Base-by-base conservation (phyloP, 352 stramenopile genomes). In the Globisporangium ultimum region DNA sequence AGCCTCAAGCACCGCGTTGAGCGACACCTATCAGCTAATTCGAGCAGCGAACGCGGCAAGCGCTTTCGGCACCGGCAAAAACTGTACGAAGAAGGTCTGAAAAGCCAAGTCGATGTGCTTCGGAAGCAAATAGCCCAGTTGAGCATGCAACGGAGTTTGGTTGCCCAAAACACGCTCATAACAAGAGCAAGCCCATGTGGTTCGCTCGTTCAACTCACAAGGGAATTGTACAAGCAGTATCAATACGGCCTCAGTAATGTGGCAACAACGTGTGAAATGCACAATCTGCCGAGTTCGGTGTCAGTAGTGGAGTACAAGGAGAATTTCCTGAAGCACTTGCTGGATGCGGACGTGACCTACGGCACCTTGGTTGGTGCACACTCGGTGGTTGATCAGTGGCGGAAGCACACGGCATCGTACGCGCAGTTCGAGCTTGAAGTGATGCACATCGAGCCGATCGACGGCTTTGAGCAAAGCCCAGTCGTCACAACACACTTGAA, bases 331-430 rank as follows among this genome's bases (percentile, higher is more conserved):
- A 43, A 38, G 11, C 45, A 47, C 2, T 24, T 64, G 8, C 38
- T 64, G 22, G 50, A 60, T 24, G n/a, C 40, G 9, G 42, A 54
- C 13, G 58, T 43, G 3, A 8, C 32, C 4, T 18, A 59, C 32
- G 45, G 52, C 8, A 28, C 36, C 11, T 18, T 24, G 20, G 22
- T 48, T 17, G 58, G 58, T 7, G 41, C 47, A 4, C 15, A 53
- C 11, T 41, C 45, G 2, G 21, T 50, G 6, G 45, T 64, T 42
- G 43, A 48, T 13, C 51, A 60, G 13, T 61, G 51, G 52, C 61
- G 50, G 3, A 55, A 47, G 20, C 59, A 68, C 45, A 63, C 49
- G 3, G 17, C 40, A 46, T 46, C 49, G 3, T 55, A 68, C 43
- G 50, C 52, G 14, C 8, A 55, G n/a, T 22, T 52, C 13, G 20